phyloP scores from a whole-genome alignment of 2,329 filamentous ascomycete genomes.

The Apiospora koreana region DNA sequence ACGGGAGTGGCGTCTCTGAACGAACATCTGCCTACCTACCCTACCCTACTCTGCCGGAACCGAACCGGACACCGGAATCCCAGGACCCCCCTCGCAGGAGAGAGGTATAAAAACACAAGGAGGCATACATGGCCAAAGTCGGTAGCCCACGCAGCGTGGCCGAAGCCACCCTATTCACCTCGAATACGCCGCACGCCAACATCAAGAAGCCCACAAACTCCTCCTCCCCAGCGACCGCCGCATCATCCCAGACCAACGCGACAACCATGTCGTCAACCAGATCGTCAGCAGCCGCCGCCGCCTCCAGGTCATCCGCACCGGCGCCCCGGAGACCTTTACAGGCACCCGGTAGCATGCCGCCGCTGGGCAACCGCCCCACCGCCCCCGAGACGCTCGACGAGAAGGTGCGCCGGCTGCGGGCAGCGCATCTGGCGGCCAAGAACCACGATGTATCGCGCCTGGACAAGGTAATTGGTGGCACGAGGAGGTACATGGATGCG shows the following conservation, averaged over 20 bases:
- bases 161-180: constrained; percentile 79
- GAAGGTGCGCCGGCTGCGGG: constrained; percentile 67
- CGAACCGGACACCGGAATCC: not conserved
- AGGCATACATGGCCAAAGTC: constrained; percentile 4
- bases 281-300: not conserved
- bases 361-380: constrained; percentile 31
- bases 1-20: not conserved
- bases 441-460: constrained; percentile 55
- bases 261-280: constrained; percentile 13
- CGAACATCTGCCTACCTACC: not conserved
- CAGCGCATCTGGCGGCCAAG: constrained; percentile 67
- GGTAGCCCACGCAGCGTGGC: constrained; percentile 65
- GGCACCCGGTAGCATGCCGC: constrained; percentile 20
- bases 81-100: not conserved
- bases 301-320: not conserved
- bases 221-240: constrained; percentile 16
- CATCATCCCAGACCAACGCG: constrained; percentile 18
- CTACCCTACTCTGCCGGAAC: not conserved
- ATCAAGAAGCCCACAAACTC: constrained; percentile 50
- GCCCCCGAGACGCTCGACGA: constrained; percentile 65
- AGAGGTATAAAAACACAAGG: not conserved
- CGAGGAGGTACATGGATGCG: constrained; percentile 54
- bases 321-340: constrained; percentile 18
- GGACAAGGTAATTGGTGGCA: constrained; percentile 50
- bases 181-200: constrained; percentile 69